Evolutionary conservation across 2,329 filamentous ascomycete species (phyloP).

Genomic region (Alternaria brassicae): DNA sequence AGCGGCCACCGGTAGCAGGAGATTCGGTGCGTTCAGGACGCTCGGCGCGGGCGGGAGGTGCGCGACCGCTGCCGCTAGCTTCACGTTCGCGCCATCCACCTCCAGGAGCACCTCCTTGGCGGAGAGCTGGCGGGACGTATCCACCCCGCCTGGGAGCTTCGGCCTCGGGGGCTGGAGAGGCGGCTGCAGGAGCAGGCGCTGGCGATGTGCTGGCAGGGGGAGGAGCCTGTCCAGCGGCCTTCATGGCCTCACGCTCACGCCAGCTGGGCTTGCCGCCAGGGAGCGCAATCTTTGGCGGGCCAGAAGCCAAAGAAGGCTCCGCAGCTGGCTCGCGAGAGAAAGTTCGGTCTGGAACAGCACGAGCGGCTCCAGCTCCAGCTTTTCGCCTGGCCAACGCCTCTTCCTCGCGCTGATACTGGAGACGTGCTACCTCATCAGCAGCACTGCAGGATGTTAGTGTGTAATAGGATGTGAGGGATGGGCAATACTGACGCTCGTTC

Average conservation of each 20-base stretch:
- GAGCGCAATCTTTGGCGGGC: constrained; percentile 68
- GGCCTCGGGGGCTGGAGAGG: constrained; percentile 42
- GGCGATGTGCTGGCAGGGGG: constrained; percentile 47
- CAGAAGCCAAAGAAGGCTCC: constrained; percentile 51
- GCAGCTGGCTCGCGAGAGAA: constrained; percentile 48
- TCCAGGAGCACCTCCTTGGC: constrained; percentile 44
- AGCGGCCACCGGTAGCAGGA: constrained; percentile 26
- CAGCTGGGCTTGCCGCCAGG: constrained; percentile 70
- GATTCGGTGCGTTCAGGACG: constrained; percentile 34
- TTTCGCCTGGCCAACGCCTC: constrained; percentile 80
- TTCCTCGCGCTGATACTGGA: constrained; percentile 83
- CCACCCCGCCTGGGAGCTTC: constrained; percentile 51
- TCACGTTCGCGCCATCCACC: constrained; percentile 50
- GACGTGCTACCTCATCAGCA: constrained; percentile 67
- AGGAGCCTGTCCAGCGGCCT: constrained; percentile 40
- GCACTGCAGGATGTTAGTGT: constrained; percentile 58
- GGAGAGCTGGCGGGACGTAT: constrained; percentile 57
- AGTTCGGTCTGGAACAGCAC: constrained; percentile 31
- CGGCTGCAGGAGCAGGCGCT: constrained; percentile 35
- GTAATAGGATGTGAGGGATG: constrained; percentile 12
- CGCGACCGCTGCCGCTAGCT: constrained; percentile 38
- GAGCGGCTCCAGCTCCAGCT: constrained; percentile 44
- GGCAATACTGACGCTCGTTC: constrained; percentile 61
- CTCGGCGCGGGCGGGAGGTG: constrained; percentile 30
- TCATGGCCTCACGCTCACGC: constrained; percentile 73